Evolutionary conservation across 2,329 filamentous ascomycete species (phyloP).

Genomic region (Microcyclosporella mali): DNA sequence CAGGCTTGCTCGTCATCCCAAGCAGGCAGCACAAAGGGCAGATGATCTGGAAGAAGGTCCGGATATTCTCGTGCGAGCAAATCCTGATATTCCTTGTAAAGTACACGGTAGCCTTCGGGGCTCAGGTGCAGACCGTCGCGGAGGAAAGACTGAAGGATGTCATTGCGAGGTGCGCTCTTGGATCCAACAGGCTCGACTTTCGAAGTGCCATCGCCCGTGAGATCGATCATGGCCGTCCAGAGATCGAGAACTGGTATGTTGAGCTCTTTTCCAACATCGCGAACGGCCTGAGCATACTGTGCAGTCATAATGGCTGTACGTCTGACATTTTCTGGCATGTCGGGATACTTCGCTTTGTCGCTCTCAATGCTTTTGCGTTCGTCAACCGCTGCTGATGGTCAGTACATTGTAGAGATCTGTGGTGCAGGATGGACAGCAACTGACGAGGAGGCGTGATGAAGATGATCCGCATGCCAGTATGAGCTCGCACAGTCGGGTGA

Average conservation of each 20-base stretch:
- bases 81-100: conserved; percentile 50
- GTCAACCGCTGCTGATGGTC: conserved; percentile 57
- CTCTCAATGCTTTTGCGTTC: conserved; percentile 17
- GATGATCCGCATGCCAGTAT: conserved; percentile 62
- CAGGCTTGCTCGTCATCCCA: conserved; percentile 40
- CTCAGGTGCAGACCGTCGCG: conserved; percentile 57
- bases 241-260: conserved; percentile 66
- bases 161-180: conserved; percentile 52
- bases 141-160: conserved; percentile 47
- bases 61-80: conserved; percentile 48
- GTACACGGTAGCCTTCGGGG: conserved; percentile 49
- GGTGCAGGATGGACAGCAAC: conserved; percentile 29
- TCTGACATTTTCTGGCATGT: conserved; percentile 19
- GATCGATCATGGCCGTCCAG: conserved; percentile 69
- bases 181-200: conserved; percentile 41
- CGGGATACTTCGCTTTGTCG: conserved; percentile 14
- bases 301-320: conserved; percentile 57
- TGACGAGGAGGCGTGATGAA: conserved; percentile 69
- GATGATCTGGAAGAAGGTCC: conserved; percentile 47
- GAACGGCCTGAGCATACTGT: conserved; percentile 60
- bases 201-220: conserved; percentile 45
- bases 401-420: conserved; percentile 32
- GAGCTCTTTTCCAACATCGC: conserved; percentile 53
- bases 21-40: conserved; percentile 49
- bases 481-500: conserved; percentile 62